Base-by-base conservation (phyloP, 2,329 filamentous ascomycete genomes). In the Venturia effusa region DNA sequence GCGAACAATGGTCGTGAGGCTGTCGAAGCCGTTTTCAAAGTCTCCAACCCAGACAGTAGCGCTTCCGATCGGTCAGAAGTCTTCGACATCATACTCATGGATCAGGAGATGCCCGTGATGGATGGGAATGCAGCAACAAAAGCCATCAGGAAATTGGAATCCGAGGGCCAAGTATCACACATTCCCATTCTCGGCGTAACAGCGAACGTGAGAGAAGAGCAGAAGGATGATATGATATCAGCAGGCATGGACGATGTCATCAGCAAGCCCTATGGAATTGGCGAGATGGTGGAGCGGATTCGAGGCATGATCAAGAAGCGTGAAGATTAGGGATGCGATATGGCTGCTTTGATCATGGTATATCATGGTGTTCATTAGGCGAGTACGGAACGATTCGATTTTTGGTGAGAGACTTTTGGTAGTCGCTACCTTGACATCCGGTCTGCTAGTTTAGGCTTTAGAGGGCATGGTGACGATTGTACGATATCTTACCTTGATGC, bases 1-100 rank as follows among this genome's bases (percentile, higher is more conserved):
- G 73, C 73, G 17, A 71, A 72, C 39, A 70, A 75, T 43, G 74
- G 74, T 15, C 62, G 71, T 17, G 67, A 71, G 24, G 71, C 71
- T 4, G 63, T 64, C 11, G 48, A 64, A n/a, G 41, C 48, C 10
- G 63, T 64, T 13, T 24, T 61, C 32, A 24, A 41, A 27, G 22
- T 30, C 32, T 51, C 30, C 32, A 15, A n/a, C 15, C 15, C 32
- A 8, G 60, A 32, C 5, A 24, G n/a, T 32, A n/a, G 43, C 40
- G 48, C 30, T 5, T 24, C 30, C 8, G 32, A 43, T 59, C 34
- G 51, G n/a, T 57, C 45, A 8, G 22, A 17, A 27, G 22, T 22
- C 8, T 54, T 60, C 39, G 41, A 64, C 39, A 34, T 66, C 41
- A 54, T 66, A 11, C 62, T 66, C 19, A 65, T 65, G 64, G 64